These are phyloP conservation scores for Penicillium sclerotigenum DNA, from an alignment of 2,329 filamentous ascomycete genomes.

Conservation along the genomic window DNA sequence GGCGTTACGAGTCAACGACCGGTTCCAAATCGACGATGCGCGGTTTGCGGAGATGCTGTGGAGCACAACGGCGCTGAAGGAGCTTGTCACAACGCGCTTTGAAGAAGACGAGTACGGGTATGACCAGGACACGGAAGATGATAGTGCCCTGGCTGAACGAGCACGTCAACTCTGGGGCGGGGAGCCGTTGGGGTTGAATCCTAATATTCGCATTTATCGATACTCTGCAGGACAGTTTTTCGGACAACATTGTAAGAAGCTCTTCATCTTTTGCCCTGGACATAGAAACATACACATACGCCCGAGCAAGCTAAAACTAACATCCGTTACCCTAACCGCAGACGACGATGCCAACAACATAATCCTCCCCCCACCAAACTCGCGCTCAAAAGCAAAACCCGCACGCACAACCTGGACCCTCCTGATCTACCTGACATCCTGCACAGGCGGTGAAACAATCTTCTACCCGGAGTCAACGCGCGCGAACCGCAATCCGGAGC, in stretches of 20 bases:
- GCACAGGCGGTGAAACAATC: constrained; percentile 81
- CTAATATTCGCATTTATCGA: constrained; percentile 85
- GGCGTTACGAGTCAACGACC: constrained; percentile 82
- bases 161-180: constrained; percentile 66
- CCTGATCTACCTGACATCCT: constrained; percentile 82
- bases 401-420: constrained; percentile 87
- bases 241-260: constrained; percentile 75
- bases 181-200: constrained; percentile 76
- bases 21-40: constrained; percentile 76
- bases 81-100: constrained; percentile 48
- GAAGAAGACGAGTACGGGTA: constrained; percentile 30
- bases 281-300: neutral
- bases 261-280: no score
- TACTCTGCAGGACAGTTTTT: constrained; percentile 87
- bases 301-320: neutral
- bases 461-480: constrained; percentile 70
- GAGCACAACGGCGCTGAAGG: constrained; percentile 70
- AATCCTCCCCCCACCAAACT: constrained; percentile 50
- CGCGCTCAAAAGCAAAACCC: constrained; percentile 36
- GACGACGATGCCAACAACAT: constrained; percentile 85
- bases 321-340: no score
- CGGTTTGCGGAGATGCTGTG: constrained; percentile 73
- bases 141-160: constrained; percentile 8
- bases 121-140: constrained; percentile 1
- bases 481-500: constrained; percentile 51